Percentiles rank a stretch among this genome's conserved stretches.
Evolutionary conservation across 768 basidiomycete genomes (phyloP).

Genomic region (Daedaleopsis nitida): DNA sequence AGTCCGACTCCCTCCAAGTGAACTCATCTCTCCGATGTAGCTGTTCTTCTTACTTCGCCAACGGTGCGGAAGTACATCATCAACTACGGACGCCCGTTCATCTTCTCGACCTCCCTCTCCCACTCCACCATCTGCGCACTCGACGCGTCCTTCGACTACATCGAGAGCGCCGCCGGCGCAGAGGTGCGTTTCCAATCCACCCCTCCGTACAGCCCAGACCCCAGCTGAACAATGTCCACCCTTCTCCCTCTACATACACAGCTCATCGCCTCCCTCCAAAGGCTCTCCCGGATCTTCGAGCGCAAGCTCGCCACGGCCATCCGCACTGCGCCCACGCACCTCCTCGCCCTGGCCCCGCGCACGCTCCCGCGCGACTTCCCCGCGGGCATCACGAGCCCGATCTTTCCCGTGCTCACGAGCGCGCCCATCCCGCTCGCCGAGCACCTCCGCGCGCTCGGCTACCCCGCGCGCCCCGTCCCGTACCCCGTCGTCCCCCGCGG

Average conservation of each 20-base stretch:
- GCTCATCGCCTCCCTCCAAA: neutral
- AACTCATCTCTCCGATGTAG: neutral
- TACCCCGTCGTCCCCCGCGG: slow-evolving; percentile 14
- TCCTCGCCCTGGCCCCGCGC: neutral
- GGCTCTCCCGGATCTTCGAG: neutral
- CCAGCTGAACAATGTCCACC: too few relatives aligned
- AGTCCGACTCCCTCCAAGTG: too few relatives aligned
- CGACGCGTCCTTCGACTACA: neutral
- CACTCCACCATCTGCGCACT: neutral
- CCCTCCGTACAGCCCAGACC: neutral
- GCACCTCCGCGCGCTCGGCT: neutral
- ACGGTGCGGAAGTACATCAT: slow-evolving; percentile 7
- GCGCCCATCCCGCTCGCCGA: neutral
- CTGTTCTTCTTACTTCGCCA: slow-evolving; percentile 6
- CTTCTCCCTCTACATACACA: neutral
- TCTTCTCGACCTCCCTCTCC: neutral
- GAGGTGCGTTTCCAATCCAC: neutral
- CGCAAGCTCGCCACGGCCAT: neutral
- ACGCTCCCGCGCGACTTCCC: neutral
- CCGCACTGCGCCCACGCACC: neutral
- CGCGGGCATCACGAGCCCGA: neutral
- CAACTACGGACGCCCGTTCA: neutral
- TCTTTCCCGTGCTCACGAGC: neutral
- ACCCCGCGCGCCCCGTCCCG: neutral
- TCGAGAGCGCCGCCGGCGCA: neutral